Base-by-base conservation (phyloP, 169 alveolate species). In the Cryptosporidium baileyi region DNA sequence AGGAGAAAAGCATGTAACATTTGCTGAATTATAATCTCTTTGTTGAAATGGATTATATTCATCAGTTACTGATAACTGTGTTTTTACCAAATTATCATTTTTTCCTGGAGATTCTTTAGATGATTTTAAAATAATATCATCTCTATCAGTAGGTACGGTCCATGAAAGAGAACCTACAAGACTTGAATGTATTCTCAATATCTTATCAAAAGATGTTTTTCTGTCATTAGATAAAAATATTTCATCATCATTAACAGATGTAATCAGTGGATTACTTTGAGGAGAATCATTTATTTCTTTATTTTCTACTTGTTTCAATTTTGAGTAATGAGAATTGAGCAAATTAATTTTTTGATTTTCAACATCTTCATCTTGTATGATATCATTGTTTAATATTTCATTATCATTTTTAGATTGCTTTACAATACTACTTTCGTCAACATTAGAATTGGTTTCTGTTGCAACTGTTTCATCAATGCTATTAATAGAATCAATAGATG, bases 1-100 rank as follows among this genome's bases (percentile, higher is more conserved):
- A 8, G 85, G 85, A 7, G 85, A 74, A 47, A 74, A 74, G n/a
- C 85, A 74, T n/a, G 85, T 54, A n/a, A 74, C 85, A 40, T 74
- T 51, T 24, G 74, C 28, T 19, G 65, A 32, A 38, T 54, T 57
- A 38, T 74, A 74, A n/a, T 74, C 67, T 24, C 85, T 74, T 54
- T 51, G 85, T 28, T 51, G 32, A 38, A 74, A 74, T 38, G 85
- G 85, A 22, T 74, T 57, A 38, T 74, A 74, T n/a, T 74, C 85
- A 26, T 65, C 81, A 8, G 24, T 32, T 13, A 22, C 24, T 19
- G 28, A 7, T 43, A 47, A 22, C 32, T 36, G 38, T 28, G 15
- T 65, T 9, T 5, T 26, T 7, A 60, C 11, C 4, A 45, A 44
- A 24, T 26, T 60, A 17, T 32, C 19, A 13, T 47, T 65, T 5